Evolutionary conservation across 805 yeast species (phyloP), one percentile per base, ranked within the genome.

Genomic region (Saccharomycopsis lassenensis): DNA sequence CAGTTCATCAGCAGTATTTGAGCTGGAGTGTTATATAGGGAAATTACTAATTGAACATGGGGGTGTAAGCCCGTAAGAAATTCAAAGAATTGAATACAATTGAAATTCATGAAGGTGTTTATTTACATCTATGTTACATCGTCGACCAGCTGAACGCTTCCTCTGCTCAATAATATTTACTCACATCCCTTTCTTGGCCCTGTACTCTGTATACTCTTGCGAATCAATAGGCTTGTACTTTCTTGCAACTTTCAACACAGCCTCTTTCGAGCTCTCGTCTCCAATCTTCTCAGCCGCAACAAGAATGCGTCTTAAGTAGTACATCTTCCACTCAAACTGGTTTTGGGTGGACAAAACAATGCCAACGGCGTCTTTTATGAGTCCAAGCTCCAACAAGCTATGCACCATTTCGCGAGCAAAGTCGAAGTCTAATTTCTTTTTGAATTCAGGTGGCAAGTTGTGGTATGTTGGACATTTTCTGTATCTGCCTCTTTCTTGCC

Each of bases 401-500:
- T 63, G 58, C 1, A 83, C 71, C 81, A 85, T 77, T 8, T 71
- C 62, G 18, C 69, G 56, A 2, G 95, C 95, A 63, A 86, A 84
- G 40, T 59, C 63, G 52, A 74, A 74, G 49, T 79, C 89, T 3
- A 63, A 54, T 3, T 53, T 50, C 29, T 67, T 66, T 45, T 68
- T 72, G 20, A 47, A 52, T 0, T 39, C 35, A 7, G 57, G 47
- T 1, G 61, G 33, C 12, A 73, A 49, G 0, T 39, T 24, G 35
- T 62, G 68, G 61, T 80, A 86, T 2, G 46, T 44, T 0, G 31
- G 17, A 0, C 81, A 64, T 40, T 71, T 71, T 35, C 95, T 63
- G 57, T 67, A 85, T 16, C 52, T 43, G 2, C 95, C 95, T 48
- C 96, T 69, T 49, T 82, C 94, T 2, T 58, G 55, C 94, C 95